Conservation (phyloP, 495 filamentous ascomycete genomes). For the Ramalina intermedia region DNA sequence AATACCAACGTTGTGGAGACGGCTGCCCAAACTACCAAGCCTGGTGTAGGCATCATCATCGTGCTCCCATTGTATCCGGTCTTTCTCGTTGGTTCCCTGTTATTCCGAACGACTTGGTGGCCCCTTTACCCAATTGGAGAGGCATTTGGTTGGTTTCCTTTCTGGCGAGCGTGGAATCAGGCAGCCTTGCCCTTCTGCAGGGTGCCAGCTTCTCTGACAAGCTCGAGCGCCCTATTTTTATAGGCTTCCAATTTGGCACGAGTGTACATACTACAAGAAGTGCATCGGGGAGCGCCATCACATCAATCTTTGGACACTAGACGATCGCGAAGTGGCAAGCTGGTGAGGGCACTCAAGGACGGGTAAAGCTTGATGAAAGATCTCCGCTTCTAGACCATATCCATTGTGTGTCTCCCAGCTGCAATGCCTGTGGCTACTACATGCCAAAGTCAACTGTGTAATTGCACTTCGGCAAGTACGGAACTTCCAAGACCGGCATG, state of each 20-base stretch:
- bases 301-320: no score
- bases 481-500: no score
- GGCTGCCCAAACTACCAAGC: not conserved
- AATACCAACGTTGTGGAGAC: not conserved
- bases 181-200: not conserved
- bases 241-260: not conserved
- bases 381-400: no score
- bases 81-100: not conserved
- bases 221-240: not conserved
- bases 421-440: no score
- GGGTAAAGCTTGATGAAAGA: no score
- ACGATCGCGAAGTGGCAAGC: no score
- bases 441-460: no score
- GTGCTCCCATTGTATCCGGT: not conserved
- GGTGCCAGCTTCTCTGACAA: not conserved
- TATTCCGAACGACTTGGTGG: not conserved
- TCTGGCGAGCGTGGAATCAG: not conserved
- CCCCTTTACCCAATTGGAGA: not conserved
- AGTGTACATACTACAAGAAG: no score
- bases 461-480: no score
- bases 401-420: no score
- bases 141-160: not conserved
- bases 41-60: not conserved
- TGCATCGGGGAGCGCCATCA: no score
- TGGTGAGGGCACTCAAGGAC: no score